Conservation (phyloP, 2,329 filamentous ascomycete species). For the Myriosclerotinia scirpicola region DNA sequence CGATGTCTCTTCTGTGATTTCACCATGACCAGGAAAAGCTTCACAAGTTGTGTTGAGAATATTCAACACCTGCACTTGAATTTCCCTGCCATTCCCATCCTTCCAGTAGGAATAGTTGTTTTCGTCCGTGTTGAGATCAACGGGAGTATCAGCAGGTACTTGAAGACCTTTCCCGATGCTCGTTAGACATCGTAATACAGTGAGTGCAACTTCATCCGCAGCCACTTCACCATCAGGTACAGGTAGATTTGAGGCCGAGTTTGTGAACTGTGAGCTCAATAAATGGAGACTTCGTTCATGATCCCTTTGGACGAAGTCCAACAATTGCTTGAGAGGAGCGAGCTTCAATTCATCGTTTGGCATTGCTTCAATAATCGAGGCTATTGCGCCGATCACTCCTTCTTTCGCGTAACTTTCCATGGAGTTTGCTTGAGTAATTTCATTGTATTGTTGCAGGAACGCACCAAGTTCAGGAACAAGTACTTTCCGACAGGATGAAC, state of each 20-base stretch:
- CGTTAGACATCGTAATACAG: slow-evolving; percentile 64
- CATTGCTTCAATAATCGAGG: slow-evolving; percentile 73
- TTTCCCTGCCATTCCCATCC: slow-evolving; percentile 47
- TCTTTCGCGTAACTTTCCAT: slow-evolving; percentile 71
- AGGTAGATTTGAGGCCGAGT: not conserved
- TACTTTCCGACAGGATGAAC: slow-evolving; percentile 69
- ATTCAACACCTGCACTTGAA: slow-evolving; percentile 53
- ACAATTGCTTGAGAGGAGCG: slow-evolving; percentile 55
- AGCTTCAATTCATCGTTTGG: slow-evolving; percentile 56
- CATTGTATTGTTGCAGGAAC: slow-evolving; percentile 70
- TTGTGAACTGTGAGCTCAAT: slow-evolving; percentile 15
- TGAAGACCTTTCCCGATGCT: slow-evolving; percentile 73
- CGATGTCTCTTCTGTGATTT: slow-evolving; percentile 72
- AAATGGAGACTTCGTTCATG: slow-evolving; percentile 46
- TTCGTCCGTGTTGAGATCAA: slow-evolving; percentile 62
- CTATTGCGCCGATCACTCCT: slow-evolving; percentile 70
- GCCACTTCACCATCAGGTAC: not conserved
- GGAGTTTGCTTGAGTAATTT: slow-evolving; percentile 58
- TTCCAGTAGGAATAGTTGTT: slow-evolving; percentile 49
- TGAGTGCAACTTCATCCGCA: slow-evolving; percentile 42
- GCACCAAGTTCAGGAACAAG: slow-evolving; percentile 65
- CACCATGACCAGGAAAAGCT: slow-evolving; percentile 59
- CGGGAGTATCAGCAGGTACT: slow-evolving; percentile 61
- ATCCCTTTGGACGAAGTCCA: slow-evolving; percentile 63
- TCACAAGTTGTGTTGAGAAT: slow-evolving; percentile 52